Conservation (phyloP, 148 eudicot species). For the Chenopodium suecicum region DNA sequence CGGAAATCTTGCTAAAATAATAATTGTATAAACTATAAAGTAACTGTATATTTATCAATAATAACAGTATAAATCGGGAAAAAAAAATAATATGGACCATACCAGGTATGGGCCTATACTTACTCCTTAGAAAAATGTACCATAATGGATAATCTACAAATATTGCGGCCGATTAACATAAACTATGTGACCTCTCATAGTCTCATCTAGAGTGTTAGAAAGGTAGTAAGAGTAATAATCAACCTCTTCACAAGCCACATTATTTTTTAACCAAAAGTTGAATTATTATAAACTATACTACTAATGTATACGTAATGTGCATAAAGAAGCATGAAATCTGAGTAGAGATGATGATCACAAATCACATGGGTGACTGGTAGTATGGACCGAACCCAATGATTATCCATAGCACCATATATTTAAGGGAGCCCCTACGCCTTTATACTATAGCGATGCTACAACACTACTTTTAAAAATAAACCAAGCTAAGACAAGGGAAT, state of each 20-base stretch:
- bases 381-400: slow-evolving; percentile 19
- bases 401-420: neutral
- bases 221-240: neutral
- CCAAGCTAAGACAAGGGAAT: slow-evolving; percentile 28
- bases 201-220: neutral
- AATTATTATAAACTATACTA: neutral
- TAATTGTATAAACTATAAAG: too few species aligned
- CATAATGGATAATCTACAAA: too few species aligned
- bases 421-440: neutral
- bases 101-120: too few species aligned
- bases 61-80: too few species aligned
- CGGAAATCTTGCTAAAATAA: too few species aligned
- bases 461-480: neutral
- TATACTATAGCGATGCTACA: too few species aligned
- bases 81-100: too few species aligned
- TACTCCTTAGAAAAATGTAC: too few species aligned
- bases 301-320: neutral
- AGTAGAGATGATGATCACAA: neutral
- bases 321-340: neutral
- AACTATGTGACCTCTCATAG: neutral
- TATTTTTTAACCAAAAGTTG: neutral
- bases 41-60: too few species aligned
- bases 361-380: slow-evolving; percentile 21
- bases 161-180: too few species aligned
- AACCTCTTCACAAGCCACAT: neutral